Evolutionary conservation across 345 rosid species (phyloP), one percentile per base, ranked within the genome.

Genomic region (Leavenworthia alabamica): DNA sequence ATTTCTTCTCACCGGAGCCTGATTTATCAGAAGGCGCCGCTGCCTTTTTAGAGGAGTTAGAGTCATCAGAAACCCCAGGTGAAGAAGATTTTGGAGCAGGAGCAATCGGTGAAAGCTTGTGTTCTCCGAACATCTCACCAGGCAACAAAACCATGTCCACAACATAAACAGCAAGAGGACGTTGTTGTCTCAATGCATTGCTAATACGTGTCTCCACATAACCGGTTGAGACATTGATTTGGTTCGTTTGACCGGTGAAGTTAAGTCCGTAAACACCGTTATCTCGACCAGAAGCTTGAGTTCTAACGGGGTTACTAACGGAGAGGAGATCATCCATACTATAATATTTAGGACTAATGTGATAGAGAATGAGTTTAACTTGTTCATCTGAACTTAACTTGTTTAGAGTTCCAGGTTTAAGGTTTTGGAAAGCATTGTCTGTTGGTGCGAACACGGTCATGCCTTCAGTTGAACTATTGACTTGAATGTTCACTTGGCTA

Each of bases 391-490:
- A 0, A 17, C 5, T 27, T 47, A 93, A 75, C 32, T 14, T 20
- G 77, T 93, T 89, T 53, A 89, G n/a, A 17, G 82, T 44, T 2
- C 88, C 85, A 0, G 77, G 0, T 64, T 80, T 60, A 56, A 93
- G 96, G 77, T 68, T 85, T 72, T 78, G 77, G 39, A 93, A 93
- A 63, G 96, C 99, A 33, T 83, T 86, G 33, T 93, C 96, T 0
- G 97, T 86, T 13, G 97, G 97, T 8, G 97, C 89, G 8, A 93
- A 75, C 2, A 89, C 73, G 15, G 97, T 93, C 75, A 89, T 66
- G 17, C 97, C 97, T 16, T 89, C 81, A 4, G 79, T 55, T 51
- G 95, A 83, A 82, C 73, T 71, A 66, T 89, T 92, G 70, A 89
- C 68, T 64, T 93, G 97, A 69, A 63, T 85, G 16, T 68, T 59